Evolutionary conservation across 2,329 filamentous ascomycete species (phyloP).

Genomic region (Colletotrichum camelliae): DNA sequence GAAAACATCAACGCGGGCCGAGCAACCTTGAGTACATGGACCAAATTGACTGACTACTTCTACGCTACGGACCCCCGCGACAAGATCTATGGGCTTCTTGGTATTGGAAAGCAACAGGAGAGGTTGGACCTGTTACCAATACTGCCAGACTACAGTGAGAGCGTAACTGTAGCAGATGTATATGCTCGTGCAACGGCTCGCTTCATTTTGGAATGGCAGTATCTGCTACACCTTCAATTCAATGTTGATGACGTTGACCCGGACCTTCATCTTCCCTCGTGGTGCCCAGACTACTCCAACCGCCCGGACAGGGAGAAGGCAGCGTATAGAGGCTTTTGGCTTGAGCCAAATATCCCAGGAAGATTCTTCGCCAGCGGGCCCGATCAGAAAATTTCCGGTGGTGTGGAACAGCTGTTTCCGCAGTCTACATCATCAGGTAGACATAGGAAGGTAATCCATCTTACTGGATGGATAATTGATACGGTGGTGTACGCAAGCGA

Average conservation of each 20-base stretch:
- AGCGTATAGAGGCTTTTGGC: not conserved
- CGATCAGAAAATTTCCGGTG: not conserved
- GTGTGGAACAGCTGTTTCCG: not conserved
- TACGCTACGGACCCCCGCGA: not conserved
- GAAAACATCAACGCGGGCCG: not conserved
- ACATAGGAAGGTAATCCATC: not conserved
- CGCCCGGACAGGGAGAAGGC: not conserved
- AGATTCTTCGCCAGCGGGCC: not conserved
- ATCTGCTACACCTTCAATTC: not conserved
- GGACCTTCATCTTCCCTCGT: not conserved
- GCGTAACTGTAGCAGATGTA: not conserved
- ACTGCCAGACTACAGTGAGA: not conserved
- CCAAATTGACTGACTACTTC: not conserved
- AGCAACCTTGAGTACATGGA: not conserved
- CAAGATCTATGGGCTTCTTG: not conserved
- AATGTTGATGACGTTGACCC: not conserved
- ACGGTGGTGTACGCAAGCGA: not conserved
- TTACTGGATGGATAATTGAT: not conserved
- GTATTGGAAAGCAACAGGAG: not conserved
- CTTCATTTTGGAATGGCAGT: not conserved
- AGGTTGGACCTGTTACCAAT: not conserved
- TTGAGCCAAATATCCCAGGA: not conserved
- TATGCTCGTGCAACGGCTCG: not conserved
- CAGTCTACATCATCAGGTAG: not conserved
- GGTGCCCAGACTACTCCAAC: not conserved